Evolutionary conservation across 2,329 filamentous ascomycete species (phyloP).

Genomic region (Zymoseptoria passerinii): DNA sequence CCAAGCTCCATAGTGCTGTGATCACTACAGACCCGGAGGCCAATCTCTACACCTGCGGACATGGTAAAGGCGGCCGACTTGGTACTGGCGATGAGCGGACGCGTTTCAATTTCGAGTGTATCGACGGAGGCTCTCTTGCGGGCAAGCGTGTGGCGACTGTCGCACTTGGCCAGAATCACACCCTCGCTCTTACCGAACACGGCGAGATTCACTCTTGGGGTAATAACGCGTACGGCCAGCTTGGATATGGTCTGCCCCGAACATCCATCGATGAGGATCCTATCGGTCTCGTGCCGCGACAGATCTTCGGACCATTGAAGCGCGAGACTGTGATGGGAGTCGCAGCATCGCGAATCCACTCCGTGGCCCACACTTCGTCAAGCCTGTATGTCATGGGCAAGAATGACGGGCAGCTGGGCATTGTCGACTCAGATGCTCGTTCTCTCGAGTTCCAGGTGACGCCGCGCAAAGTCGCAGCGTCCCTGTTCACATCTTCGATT

Average conservation of each 20-base stretch:
- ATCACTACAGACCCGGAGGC: conserved; percentile 79
- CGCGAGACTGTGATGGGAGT: conserved; percentile 73
- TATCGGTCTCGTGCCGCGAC: conserved; percentile 70
- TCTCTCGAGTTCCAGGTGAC: conserved; percentile 76
- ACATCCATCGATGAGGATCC: conserved; percentile 71
- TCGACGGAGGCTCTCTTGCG: conserved; percentile 64
- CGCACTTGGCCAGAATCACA: conserved; percentile 85
- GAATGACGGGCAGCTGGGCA: conserved; percentile 84
- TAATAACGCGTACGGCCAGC: conserved; percentile 72
- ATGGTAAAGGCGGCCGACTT: conserved; percentile 81
- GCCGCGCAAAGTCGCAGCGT: conserved; percentile 81
- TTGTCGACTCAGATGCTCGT: conserved; percentile 90
- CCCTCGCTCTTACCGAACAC: conserved; percentile 70
- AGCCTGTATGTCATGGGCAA: conserved; percentile 91
- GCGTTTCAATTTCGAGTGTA: conserved; percentile 73
- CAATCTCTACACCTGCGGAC: conserved; percentile 87
- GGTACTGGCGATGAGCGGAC: conserved; percentile 87
- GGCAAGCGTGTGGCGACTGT: conserved; percentile 69
- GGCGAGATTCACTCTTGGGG: conserved; percentile 97
- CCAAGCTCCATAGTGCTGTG: conserved; percentile 85
- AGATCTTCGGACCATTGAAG: conserved; percentile 86
- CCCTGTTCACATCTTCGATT: conserved; percentile 65
- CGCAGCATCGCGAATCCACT: conserved; percentile 84
- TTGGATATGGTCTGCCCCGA: conserved; percentile 72
- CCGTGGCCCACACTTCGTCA: conserved; percentile 72